A percentile compares a stretch with the other conserved stretches of the same genome.
These are phyloP conservation scores for Sophora flavescens DNA, from an alignment of 306 rosid species.

Conservation along the genomic window DNA sequence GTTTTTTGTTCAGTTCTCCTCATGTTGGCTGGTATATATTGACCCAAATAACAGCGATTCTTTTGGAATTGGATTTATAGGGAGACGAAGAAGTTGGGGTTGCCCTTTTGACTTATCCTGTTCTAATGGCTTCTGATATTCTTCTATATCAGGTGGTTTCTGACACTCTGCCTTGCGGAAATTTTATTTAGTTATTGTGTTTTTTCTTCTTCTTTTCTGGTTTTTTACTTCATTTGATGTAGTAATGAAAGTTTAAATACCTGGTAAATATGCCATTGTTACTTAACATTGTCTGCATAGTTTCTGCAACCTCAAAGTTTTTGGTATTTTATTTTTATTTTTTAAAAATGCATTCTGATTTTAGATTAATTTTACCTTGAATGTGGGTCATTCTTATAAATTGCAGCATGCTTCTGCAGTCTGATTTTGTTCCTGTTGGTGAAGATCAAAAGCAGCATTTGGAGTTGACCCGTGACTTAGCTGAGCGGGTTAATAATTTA, in stretches of 20 bases:
- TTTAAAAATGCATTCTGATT: constrained; percentile 38
- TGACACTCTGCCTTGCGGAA: constrained; percentile 28
- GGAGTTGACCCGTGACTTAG: constrained; percentile 93
- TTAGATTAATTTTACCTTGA: constrained; percentile 42
- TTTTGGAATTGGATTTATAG: constrained; percentile 60
- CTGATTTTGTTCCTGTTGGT: constrained; percentile 95
- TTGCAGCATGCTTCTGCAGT: constrained; percentile 68
- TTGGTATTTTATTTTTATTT: constrained; percentile 10
- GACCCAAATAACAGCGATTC: constrained; percentile 41
- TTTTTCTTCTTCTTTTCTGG: neutral
- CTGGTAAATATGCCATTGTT: constrained; percentile 36
- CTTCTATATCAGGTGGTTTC: constrained; percentile 88
- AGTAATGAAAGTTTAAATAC: constrained; percentile 37
- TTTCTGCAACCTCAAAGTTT: constrained; percentile 17
- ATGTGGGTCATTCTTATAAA: constrained; percentile 53
- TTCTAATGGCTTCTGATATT: constrained; percentile 98
- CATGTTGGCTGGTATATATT: constrained; percentile 21
- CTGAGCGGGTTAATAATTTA: constrained; percentile 85
- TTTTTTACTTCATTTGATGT: constrained; percentile 5
- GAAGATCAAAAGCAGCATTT: constrained; percentile 99
- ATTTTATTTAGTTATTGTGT: constrained; percentile 26
- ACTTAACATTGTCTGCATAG: constrained; percentile 27
- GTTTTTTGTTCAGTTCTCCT: constrained; percentile 24
- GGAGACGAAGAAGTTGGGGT: constrained; percentile 98
- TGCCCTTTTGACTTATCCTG: constrained; percentile 97